Conservation (phyloP, 371 early-diverging fungal genomes). For the Saksenaea oblongispora region DNA sequence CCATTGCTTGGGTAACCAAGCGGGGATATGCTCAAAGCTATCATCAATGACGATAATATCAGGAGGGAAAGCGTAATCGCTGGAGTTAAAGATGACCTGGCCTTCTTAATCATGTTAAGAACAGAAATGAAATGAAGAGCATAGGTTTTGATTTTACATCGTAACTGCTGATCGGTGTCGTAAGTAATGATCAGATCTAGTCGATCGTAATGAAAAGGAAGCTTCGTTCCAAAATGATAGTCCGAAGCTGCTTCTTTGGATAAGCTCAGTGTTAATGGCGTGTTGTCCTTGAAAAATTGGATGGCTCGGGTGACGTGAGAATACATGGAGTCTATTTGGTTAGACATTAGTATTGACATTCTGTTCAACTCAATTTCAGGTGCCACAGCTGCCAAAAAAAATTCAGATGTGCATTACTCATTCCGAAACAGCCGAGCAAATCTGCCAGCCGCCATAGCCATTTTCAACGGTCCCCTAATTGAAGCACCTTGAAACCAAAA, state of each 20-base stretch:
- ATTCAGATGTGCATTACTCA: not conserved
- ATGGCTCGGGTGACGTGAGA: not conserved
- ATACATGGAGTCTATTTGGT: not conserved
- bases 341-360: not conserved
- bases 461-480: too few relatives aligned
- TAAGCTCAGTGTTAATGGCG: not conserved
- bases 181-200: not conserved
- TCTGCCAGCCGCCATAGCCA: too few relatives aligned
- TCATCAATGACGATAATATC: conserved; percentile 12
- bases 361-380: not conserved
- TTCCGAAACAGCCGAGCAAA: not conserved
- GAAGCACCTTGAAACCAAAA: too few relatives aligned
- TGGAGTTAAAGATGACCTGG: conserved; percentile 13
- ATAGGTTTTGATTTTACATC: not conserved
- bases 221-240: conserved; percentile 5
- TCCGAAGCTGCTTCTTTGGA: not conserved
- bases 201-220: conserved; percentile 9
- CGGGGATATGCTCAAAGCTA: not conserved
- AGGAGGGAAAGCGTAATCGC: conserved; percentile 8
- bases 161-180: not conserved
- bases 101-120: conserved; percentile 1
- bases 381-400: not conserved
- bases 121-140: not conserved
- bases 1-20: conserved; percentile 7
- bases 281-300: conserved; percentile 1